phyloP scores from a whole-genome alignment of 2,329 filamentous ascomycete genomes.

The Beauveria brongniartii region DNA sequence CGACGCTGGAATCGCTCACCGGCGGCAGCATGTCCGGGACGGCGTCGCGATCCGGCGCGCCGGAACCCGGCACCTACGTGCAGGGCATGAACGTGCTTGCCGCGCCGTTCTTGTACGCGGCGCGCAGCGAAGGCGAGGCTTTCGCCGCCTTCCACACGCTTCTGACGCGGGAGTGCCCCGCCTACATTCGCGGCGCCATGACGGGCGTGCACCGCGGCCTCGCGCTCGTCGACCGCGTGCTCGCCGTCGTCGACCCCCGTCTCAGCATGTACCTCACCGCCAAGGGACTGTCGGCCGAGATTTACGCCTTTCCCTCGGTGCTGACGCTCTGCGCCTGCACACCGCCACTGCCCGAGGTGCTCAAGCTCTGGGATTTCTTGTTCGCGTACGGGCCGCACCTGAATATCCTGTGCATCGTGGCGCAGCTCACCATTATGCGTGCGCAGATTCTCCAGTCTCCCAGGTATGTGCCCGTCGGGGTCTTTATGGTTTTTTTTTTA shows the following conservation, averaged over 20 bases:
- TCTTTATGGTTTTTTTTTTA: not conserved
- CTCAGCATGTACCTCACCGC: conserved; percentile 75
- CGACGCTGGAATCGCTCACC: not conserved
- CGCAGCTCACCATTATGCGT: conserved; percentile 82
- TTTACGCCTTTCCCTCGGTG: conserved; percentile 94
- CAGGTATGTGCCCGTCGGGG: conserved; percentile 48
- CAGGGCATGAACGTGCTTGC: conserved; percentile 99
- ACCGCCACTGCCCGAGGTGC: conserved; percentile 84
- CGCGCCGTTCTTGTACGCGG: conserved; percentile 90
- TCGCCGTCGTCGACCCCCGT: conserved; percentile 86
- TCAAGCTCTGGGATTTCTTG: conserved; percentile 92
- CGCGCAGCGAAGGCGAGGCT: conserved; percentile 88
- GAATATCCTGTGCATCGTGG: conserved; percentile 94
- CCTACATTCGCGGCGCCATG: conserved; percentile 93
- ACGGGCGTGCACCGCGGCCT: conserved; percentile 92
- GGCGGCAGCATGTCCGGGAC: conserved; percentile 2
- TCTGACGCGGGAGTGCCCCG: conserved; percentile 80
- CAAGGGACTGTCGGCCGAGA: conserved; percentile 83
- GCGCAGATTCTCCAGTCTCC: conserved; percentile 75
- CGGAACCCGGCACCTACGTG: conserved; percentile 79
- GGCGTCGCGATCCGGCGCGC: conserved; percentile 22
- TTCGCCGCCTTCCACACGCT: conserved; percentile 86
- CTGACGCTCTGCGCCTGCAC: conserved; percentile 93
- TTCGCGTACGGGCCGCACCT: conserved; percentile 93
- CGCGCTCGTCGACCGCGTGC: conserved; percentile 81